Conservation (phyloP, 1,284 basidiomycete genomes). For the Ceratobasidium theobromae region DNA sequence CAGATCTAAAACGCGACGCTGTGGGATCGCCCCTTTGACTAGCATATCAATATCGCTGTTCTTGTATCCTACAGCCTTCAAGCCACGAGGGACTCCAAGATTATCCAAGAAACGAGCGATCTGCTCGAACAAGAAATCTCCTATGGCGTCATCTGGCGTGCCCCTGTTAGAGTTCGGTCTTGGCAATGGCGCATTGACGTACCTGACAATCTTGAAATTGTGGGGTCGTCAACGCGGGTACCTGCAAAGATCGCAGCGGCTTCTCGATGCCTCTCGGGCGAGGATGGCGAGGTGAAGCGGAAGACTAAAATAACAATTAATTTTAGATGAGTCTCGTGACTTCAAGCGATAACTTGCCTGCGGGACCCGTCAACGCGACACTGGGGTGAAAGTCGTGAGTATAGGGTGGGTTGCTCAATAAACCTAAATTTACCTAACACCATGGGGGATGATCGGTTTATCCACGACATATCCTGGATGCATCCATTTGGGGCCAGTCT, state of each 20-base stretch:
- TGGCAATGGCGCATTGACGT: background rate
- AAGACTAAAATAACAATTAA: slow-evolving; percentile 62
- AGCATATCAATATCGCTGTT: slow-evolving; percentile 63
- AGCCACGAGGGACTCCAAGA: slow-evolving; percentile 84
- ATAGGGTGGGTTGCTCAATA: background rate
- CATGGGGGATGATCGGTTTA: slow-evolving; percentile 91
- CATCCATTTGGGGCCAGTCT: slow-evolving; percentile 84
- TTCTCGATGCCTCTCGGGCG: slow-evolving; percentile 87
- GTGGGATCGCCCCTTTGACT: slow-evolving; percentile 85
- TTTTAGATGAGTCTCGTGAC: slow-evolving; percentile 1
- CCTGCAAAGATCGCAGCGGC: slow-evolving; percentile 82
- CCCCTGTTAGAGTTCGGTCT: background rate
- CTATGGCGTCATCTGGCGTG: slow-evolving; percentile 72
- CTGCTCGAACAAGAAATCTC: slow-evolving; percentile 80
- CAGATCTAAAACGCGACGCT: slow-evolving; percentile 82
- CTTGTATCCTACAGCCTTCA: slow-evolving; percentile 83
- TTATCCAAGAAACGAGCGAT: slow-evolving; percentile 89
- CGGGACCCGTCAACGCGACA: slow-evolving; percentile 88
- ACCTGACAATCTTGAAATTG: slow-evolving; percentile 47
- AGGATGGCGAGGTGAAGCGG: slow-evolving; percentile 89
- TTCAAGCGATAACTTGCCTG: slow-evolving; percentile 49
- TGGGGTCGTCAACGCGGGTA: slow-evolving; percentile 63
- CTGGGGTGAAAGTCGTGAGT: slow-evolving; percentile 36
- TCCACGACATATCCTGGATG: slow-evolving; percentile 82
- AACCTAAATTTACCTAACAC: slow-evolving; percentile 58